Conservation (phyloP, 805 yeast species). For the Starmerella tilneyi region DNA sequence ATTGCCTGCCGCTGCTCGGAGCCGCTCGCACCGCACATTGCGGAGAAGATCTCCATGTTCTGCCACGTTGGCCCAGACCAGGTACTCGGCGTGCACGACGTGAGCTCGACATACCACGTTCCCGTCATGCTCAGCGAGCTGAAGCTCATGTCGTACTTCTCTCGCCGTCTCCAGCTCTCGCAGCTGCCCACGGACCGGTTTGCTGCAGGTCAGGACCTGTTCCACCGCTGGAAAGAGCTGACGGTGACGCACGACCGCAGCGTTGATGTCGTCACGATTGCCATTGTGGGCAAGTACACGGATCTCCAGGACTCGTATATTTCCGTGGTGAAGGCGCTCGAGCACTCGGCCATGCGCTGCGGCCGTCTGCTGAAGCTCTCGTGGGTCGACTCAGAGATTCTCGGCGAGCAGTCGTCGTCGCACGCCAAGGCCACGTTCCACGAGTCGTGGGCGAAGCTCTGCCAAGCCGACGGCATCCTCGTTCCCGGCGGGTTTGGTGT, state of each 20-base stretch:
- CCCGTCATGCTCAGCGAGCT: conserved; percentile 86
- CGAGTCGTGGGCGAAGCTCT: conserved; percentile 88
- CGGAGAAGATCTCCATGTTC: conserved; percentile 94
- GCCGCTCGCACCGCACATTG: conserved; percentile 70
- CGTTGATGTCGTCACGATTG: conserved; percentile 80
- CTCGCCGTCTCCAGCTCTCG: conserved; percentile 52
- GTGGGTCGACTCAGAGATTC: conserved; percentile 92
- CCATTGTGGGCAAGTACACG: conserved; percentile 95
- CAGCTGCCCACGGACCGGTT: conserved; percentile 43
- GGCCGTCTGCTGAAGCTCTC: conserved; percentile 71
- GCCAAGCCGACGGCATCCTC: conserved; percentile 90
- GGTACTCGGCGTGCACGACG: conserved; percentile 93
- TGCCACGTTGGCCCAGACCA: conserved; percentile 98
- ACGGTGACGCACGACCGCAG: conserved; percentile 75
- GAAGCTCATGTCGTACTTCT: conserved; percentile 62
- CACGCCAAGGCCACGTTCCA: conserved; percentile 76
- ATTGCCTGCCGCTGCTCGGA: conserved; percentile 95
- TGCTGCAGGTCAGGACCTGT: conserved; percentile 56
- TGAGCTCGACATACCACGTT: conserved; percentile 93
- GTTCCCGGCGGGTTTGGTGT: conserved; percentile 98
- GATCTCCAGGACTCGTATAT: conserved; percentile 89
- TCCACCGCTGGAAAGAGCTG: conserved; percentile 67
- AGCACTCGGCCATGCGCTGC: conserved; percentile 89
- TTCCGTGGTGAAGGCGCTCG: conserved; percentile 89
- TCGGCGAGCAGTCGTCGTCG: conserved; percentile 51